phyloP scores from a whole-genome alignment of 2,329 filamentous ascomycete species.

The Ampelomyces quisqualis region DNA sequence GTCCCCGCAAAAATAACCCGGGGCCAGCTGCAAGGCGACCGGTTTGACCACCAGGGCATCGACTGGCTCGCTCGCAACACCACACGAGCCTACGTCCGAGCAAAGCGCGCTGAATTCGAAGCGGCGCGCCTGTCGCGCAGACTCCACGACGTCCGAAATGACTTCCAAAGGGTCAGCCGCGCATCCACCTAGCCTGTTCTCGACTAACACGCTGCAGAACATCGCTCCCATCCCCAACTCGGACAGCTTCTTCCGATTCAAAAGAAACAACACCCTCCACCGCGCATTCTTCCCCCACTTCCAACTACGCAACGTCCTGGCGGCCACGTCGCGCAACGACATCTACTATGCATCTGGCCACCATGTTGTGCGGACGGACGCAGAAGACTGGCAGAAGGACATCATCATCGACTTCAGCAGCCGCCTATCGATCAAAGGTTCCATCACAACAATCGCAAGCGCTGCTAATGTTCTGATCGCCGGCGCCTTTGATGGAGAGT shows the following conservation, averaged over 20 bases:
- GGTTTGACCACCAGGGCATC: conserved; percentile 43
- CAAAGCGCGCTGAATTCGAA: conserved; percentile 28
- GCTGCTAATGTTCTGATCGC: conserved; percentile 54
- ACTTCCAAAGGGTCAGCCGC: no score
- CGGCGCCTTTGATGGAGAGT: conserved; percentile 60
- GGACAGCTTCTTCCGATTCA: conserved; percentile 52
- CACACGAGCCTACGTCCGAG: conserved; percentile 26
- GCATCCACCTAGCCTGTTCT: not conserved
- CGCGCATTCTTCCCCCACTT: conserved; percentile 58
- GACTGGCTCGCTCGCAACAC: conserved; percentile 39
- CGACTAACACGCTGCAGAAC: conserved; percentile 16
- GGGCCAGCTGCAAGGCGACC: conserved; percentile 39
- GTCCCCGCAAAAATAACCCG: conserved; percentile 30
- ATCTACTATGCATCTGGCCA: conserved; percentile 55
- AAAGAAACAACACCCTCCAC: conserved; percentile 52
- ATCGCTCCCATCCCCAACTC: conserved; percentile 37
- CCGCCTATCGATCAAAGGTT: conserved; percentile 42
- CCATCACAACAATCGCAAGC: conserved; percentile 56
- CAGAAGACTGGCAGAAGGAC: conserved; percentile 45
- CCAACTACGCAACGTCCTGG: conserved; percentile 60
- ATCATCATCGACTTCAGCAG: conserved; percentile 54
- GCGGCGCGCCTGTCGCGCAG: conserved; percentile 18
- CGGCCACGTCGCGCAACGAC: conserved; percentile 56
- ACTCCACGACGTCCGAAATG: conserved; percentile 22
- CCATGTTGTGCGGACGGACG: conserved; percentile 53